These are phyloP conservation scores for Exophiala spinifera DNA, from an alignment of 2,329 filamentous ascomycete genomes.

Conservation along the genomic window DNA sequence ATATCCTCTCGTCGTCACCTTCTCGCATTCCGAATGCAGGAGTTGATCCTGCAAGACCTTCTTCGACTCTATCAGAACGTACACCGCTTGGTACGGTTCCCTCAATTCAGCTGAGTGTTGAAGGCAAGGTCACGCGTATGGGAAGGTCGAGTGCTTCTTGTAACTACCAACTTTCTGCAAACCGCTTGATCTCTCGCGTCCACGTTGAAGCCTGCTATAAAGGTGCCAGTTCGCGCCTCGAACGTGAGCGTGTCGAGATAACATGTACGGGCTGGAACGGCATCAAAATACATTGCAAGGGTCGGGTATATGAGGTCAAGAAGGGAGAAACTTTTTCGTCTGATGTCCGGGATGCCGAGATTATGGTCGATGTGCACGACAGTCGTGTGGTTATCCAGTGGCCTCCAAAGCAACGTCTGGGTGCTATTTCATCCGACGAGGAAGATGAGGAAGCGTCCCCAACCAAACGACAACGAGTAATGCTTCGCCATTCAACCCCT, in stretches of 20 bases:
- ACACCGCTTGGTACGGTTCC: slow-evolving; percentile 79
- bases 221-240: slow-evolving; percentile 62
- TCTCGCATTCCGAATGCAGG: slow-evolving; percentile 52
- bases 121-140: slow-evolving; percentile 79
- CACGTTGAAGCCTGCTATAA: slow-evolving; percentile 88
- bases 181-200: slow-evolving; percentile 86
- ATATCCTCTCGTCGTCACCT: slow-evolving; percentile 83
- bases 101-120: slow-evolving; percentile 74
- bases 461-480: slow-evolving; percentile 43
- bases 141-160: slow-evolving; percentile 92
- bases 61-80: slow-evolving; percentile 70
- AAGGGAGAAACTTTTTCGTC: slow-evolving; percentile 90
- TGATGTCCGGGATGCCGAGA: slow-evolving; percentile 80
- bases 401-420: slow-evolving; percentile 58
- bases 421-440: slow-evolving; percentile 28
- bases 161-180: slow-evolving; percentile 89
- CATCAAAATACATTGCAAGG: slow-evolving; percentile 85
- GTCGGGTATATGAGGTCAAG: slow-evolving; percentile 75
- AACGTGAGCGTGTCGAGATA: slow-evolving; percentile 78
- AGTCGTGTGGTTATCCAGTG: slow-evolving; percentile 85
- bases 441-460: slow-evolving; percentile 52
- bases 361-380: slow-evolving; percentile 94
- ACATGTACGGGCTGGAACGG: slow-evolving; percentile 96
- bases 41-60: slow-evolving; percentile 59
- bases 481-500: slow-evolving; percentile 29